Evolutionary conservation across 2,329 filamentous ascomycete species (phyloP), one percentile per base, ranked within the genome.

Genomic region (Pseudogymnoascus sp.): DNA sequence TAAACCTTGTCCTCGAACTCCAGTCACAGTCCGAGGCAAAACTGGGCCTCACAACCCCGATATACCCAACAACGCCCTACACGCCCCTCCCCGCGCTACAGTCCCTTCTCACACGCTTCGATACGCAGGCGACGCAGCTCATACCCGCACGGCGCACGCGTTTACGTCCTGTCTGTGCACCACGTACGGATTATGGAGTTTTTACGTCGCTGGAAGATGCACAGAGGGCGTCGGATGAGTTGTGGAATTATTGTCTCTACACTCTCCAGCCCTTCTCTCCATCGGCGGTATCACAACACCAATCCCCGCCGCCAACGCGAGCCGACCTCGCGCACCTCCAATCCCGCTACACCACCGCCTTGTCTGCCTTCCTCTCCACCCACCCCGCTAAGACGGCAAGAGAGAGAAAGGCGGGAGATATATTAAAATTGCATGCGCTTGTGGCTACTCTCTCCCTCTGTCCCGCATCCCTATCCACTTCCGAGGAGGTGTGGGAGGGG

Each of bases 1-100:
- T 80, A 3, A 75, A 69, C 46, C 67, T 80, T 10, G 66, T 80
- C 1, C 65, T 64, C 9, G 70, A 73, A 23, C 66, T 13, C 7
- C 31, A 33, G 9, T 33, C 31, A 1, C 9, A 33, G 3, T 29
- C 26, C 26, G 26, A 29, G 26, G 7, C 26, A 33, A 10, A 11
- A 11, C 1, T 2, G 31, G 26, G 26, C 26, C 3, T 29, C 3
- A 29, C 31, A 10, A 10, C 29, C 37, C 7, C 38, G 3, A 21
- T 17, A 5, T 46, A 50, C 15, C 44, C 23, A 6, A 2, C 1
- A 0, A 50, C 15, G 4, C 44, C 44, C 0, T 50, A 50, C 23
- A 29, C 23, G 0, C 44, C 44, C 1, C 23, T 50, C 15, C 7
- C 2, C 4, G 10, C 21, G 1, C 23, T 50, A 1, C 23, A 26